Evolutionary conservation across 2,329 filamentous ascomycete species (phyloP).

Genomic region (Colletotrichum spinosum): DNA sequence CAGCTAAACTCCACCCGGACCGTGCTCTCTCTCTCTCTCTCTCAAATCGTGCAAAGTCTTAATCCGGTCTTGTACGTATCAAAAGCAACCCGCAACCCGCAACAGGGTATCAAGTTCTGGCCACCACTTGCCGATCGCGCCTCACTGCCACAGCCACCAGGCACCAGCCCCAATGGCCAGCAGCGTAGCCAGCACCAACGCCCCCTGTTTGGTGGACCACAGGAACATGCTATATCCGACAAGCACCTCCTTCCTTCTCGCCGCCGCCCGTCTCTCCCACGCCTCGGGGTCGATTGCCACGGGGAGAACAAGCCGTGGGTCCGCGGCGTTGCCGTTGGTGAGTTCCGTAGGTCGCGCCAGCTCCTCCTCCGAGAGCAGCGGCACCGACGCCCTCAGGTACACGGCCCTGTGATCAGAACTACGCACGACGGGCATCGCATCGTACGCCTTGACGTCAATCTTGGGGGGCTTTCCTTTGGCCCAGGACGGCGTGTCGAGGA

Average conservation of each 20-base stretch:
- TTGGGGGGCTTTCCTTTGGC: constrained; percentile 47
- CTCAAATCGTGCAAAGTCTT: not conserved
- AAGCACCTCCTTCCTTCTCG: constrained; percentile 58
- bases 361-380: constrained; percentile 61
- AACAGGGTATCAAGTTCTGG: constrained; percentile 19
- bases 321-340: constrained; percentile 39
- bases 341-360: constrained; percentile 48
- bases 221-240: constrained; percentile 67
- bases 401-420: constrained; percentile 92
- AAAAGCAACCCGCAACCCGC: constrained; percentile 1
- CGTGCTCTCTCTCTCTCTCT: no score
- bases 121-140: not conserved
- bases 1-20: no score
- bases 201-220: constrained; percentile 65
- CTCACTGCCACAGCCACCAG: constrained; percentile 55
- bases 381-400: constrained; percentile 75
- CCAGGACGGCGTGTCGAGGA: constrained; percentile 71
- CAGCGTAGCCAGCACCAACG: constrained; percentile 56
- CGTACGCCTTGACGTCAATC: constrained; percentile 73
- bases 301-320: constrained; percentile 60
- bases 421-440: constrained; percentile 80
- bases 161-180: constrained; percentile 54
- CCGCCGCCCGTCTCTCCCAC: constrained; percentile 62
- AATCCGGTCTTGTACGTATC: not conserved
- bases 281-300: constrained; percentile 66